A percentile compares a stretch with the other conserved stretches of the same genome.
Conservation (phyloP, 768 basidiomycete species). For the Collybia sordida region DNA sequence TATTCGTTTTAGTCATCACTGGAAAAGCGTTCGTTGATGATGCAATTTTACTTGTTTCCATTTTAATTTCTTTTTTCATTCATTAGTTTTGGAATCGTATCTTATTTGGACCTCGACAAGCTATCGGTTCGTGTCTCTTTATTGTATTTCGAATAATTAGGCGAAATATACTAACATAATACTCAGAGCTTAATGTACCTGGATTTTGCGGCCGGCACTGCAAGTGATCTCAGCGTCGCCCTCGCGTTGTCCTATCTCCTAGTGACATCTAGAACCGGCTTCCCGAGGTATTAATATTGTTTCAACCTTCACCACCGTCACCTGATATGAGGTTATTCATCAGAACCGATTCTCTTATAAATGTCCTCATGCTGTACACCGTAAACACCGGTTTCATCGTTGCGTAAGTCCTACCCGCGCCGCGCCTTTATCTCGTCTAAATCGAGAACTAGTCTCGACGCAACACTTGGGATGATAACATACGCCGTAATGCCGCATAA, state of each 20-base stretch:
- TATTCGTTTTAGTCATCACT: constrained; percentile 42
- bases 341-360: constrained; percentile 53
- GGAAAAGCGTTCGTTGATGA: constrained; percentile 43
- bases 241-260: constrained; percentile 49
- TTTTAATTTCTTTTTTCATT: neutral
- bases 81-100: constrained; percentile 36
- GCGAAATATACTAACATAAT: constrained; percentile 5
- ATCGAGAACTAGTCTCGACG: constrained; percentile 37
- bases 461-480: constrained; percentile 42
- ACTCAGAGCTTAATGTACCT: constrained; percentile 48
- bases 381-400: constrained; percentile 54
- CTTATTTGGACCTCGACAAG: constrained; percentile 33
- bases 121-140: constrained; percentile 32
- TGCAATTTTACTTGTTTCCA: neutral
- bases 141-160: neutral
- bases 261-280: constrained; percentile 49
- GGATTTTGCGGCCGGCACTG: constrained; percentile 49
- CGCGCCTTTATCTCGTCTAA: constrained; percentile 2
- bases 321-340: neutral
- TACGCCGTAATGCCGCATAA: constrained; percentile 55
- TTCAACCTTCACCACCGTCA: neutral
- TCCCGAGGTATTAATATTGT: constrained; percentile 33
- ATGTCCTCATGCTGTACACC: constrained; percentile 46
- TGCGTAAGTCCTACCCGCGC: constrained; percentile 30
- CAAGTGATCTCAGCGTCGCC: constrained; percentile 52